phyloP scores from a whole-genome alignment of 441 rosid species.

The Populus trichocarpa region DNA sequence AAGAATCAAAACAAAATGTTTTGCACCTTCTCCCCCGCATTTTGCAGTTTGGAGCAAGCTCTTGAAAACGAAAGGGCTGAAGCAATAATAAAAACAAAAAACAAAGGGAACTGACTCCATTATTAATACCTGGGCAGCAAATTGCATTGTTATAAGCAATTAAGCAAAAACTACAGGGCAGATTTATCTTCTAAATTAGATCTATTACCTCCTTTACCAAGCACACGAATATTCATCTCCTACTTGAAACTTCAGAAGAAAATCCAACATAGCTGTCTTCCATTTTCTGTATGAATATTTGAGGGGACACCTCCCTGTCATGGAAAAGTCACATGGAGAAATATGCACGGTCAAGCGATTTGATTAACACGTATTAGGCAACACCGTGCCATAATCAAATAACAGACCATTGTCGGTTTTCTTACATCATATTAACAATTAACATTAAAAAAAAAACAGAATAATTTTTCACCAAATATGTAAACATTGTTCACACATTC shows the following conservation, averaged over 20 bases:
- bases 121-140: background rate
- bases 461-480: no score
- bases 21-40: background rate
- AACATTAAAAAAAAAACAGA: no score
- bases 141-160: background rate
- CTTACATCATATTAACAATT: no score
- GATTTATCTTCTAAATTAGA: background rate
- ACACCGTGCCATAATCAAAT: background rate
- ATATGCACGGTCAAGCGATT: background rate
- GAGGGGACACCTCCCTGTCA: slow-evolving; percentile 60
- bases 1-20: background rate
- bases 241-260: slow-evolving; percentile 3
- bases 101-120: no score
- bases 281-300: slow-evolving; percentile 46
- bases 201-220: slow-evolving; percentile 5
- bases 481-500: no score
- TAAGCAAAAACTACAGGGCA: background rate
- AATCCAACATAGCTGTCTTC: slow-evolving; percentile 21
- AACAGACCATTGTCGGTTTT: background rate
- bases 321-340: background rate
- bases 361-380: background rate
- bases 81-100: no score
- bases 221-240: background rate
- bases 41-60: background rate
- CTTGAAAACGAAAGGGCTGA: background rate